These are phyloP conservation scores for Gracilaria gracilis DNA, from an alignment of 23 red algal genomes.

Conservation along the genomic window DNA sequence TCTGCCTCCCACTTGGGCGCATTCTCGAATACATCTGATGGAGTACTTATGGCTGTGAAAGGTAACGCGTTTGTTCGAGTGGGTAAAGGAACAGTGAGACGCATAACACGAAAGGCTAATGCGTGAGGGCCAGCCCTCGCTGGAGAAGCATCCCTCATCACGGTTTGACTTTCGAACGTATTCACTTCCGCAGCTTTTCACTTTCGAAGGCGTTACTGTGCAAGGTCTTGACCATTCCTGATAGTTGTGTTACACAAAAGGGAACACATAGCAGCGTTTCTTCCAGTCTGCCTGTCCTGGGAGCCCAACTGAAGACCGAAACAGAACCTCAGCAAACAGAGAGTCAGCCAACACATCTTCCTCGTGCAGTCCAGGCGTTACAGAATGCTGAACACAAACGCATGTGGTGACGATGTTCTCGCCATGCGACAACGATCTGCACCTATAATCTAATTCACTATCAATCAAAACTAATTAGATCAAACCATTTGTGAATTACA, in stretches of 20 bases:
- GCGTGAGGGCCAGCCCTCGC: conserved; percentile 32
- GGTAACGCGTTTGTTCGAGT: conserved; percentile 35
- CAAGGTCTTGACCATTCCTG: neutral
- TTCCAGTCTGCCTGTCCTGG: neutral
- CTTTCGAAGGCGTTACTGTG: neutral
- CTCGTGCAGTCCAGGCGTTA: too few relatives aligned
- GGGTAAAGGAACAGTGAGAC: conserved; percentile 57
- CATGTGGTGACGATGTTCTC: too few relatives aligned
- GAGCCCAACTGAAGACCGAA: neutral
- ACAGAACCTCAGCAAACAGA: neutral
- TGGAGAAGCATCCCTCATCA: conserved; percentile 38
- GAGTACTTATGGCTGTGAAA: conserved; percentile 35
- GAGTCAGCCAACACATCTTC: neutral
- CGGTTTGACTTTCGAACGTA: neutral
- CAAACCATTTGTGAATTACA: too few relatives aligned
- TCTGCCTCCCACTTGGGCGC: conserved; percentile 68
- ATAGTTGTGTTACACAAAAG: neutral
- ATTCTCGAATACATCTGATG: conserved; percentile 20
- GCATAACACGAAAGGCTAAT: conserved; percentile 63
- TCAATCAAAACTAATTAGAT: neutral
- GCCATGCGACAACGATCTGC: neutral
- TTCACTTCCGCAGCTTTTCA: neutral
- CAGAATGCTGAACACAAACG: too few relatives aligned
- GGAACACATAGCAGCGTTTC: neutral
- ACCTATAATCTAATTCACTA: conserved; percentile 3